Base-by-base conservation (phyloP, 441 rosid species). In the Populus hybrid region DNA sequence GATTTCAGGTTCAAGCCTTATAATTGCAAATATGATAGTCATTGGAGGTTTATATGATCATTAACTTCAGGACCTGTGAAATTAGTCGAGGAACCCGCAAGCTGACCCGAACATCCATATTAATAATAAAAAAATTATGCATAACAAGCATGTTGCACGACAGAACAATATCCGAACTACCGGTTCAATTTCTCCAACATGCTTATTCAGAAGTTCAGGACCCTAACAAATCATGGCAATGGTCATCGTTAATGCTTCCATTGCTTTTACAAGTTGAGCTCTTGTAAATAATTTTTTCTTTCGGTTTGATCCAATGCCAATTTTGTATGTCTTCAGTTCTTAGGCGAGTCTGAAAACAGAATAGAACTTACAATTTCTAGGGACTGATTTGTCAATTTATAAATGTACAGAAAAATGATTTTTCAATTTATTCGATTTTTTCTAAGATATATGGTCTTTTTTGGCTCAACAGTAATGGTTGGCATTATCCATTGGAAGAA, bases 161-260 rank as follows among this genome's bases (percentile, higher is more conserved):
- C 81, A 85, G 79, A 94, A 96, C 77, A 96, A 82, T 11, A 90
- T 91, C 46, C 97, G 85, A 83, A 96, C 91, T 74, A 93, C 98
- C 81, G 81, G 87, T 87, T 96, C 98, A 72, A 95, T 94, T 88
- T 96, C 98, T 80, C 99, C 99, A 77, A 96, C 98, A 75, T 93
- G 92, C 85, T 94, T 94, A 76, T 87, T 92, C 78, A 94, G 82
- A 79, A 94, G 88, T 81, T 96, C 98, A 81, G 98, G 97, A 72
- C 96, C 98, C 99, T 94, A 83, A 70, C 67, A 69, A 77, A 74
- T 46, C 75, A 77, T 9, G 38, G 70, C 24, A 74, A 18, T 61
- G 20, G 21, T 71, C 21, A 66, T 9, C 30, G 24, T 40, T 73
- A 23, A 67, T 12, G 76, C 20, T 75, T 30, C 30, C 32, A 30